These are phyloP conservation scores for Starmerella gropengiesseri DNA, from an alignment of 805 yeast genomes.

Conservation along the genomic window DNA sequence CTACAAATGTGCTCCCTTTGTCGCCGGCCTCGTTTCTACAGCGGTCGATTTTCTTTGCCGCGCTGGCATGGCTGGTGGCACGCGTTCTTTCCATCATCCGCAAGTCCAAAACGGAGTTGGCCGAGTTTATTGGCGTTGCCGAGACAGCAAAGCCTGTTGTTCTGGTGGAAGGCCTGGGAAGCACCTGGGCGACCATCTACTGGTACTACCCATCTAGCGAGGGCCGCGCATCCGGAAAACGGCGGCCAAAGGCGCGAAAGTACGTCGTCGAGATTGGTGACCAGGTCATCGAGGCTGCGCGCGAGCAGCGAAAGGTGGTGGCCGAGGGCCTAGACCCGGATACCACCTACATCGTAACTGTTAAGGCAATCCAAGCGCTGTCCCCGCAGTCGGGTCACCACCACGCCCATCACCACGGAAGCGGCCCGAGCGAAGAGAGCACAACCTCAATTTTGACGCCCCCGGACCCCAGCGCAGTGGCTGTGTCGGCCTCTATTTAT, in stretches of 20 bases:
- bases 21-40: constrained; percentile 6
- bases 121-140: constrained; percentile 11
- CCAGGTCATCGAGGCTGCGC: constrained; percentile 26
- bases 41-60: background rate
- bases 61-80: constrained; percentile 10
- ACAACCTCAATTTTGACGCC: background rate
- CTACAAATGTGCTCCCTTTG: background rate
- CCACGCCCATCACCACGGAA: background rate
- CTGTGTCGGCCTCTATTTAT: constrained; percentile 1
- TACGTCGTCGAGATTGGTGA: constrained; percentile 9
- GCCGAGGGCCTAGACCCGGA: constrained; percentile 29
- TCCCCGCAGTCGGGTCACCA: background rate
- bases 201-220: constrained; percentile 13
- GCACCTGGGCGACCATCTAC: constrained; percentile 11
- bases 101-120: constrained; percentile 11
- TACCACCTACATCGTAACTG: constrained; percentile 28
- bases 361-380: constrained; percentile 26
- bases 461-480: background rate
- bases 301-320: constrained; percentile 28
- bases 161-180: constrained; percentile 17
- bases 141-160: constrained; percentile 12
- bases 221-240: background rate
- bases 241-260: constrained; percentile 9
- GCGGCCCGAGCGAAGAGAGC: constrained; percentile 1
- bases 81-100: constrained; percentile 8